These are phyloP conservation scores for Fragilariopsis cylindrus DNA, from an alignment of 108 stramenopile genomes.

Conservation along the genomic window DNA sequence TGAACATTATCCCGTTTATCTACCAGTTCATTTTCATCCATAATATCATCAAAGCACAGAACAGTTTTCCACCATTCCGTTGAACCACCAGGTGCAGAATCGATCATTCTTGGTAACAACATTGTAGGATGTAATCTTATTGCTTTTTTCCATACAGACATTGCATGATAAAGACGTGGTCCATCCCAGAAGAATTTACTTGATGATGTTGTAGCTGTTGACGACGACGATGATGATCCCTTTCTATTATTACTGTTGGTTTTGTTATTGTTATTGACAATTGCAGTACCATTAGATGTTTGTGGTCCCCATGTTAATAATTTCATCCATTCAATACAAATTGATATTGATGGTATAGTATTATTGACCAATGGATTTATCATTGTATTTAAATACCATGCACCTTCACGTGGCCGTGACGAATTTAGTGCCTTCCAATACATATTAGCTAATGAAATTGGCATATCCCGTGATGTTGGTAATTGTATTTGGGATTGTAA, in stretches of 20 bases:
- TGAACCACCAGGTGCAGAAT: not conserved
- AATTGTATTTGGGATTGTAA: not conserved
- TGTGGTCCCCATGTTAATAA: conserved; percentile 6
- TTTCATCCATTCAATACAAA: conserved; percentile 8
- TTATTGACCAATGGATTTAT: not conserved
- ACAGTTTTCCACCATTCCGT: conserved; percentile 10
- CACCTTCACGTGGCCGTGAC: conserved; percentile 11
- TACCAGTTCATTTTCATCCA: not conserved
- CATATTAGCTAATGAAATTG: not conserved
- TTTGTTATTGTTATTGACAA: not conserved
- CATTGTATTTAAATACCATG: not conserved
- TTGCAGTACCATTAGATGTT: not conserved
- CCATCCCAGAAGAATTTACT: conserved; percentile 9
- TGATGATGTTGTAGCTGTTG: not conserved
- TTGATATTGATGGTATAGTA: not conserved
- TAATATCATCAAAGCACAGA: not conserved
- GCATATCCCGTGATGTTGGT: not conserved
- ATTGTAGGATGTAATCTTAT: not conserved
- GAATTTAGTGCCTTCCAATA: conserved; percentile 3
- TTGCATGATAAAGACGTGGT: not conserved
- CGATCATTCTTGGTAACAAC: not conserved
- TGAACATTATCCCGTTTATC: not conserved
- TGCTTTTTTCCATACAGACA: not conserved
- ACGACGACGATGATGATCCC: no score
- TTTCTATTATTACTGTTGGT: not conserved